Base-by-base conservation (phyloP, 805 yeast species). In the Candida methanosorbosa region DNA sequence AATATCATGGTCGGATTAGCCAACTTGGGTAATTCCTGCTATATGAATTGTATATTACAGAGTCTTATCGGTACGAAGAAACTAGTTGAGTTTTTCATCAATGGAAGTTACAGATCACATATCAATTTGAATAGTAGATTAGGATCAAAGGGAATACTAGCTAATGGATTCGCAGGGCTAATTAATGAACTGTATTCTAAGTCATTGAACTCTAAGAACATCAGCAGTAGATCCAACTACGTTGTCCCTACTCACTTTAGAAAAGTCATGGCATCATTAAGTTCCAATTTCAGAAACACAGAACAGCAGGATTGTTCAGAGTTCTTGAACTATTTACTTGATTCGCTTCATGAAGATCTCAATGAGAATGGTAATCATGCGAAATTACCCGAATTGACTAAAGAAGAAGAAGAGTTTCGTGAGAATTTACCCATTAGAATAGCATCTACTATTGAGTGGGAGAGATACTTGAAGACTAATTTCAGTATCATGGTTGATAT, bases 381-480 rank as follows among this genome's bases (percentile, higher is more conserved):
- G 2, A 65, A 75, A 26, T 49, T 64, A 25, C 67, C 72, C 13
- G 86, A 78, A 43, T 68, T 82, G 39, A 72, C 78, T 12, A 77
- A 73, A 33, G 78, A 72, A 34, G 92, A 87, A 41, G 96, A 87
- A 50, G 63, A 64, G 25, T 60, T 68, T 13, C 64, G 96, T 29
- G 97, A 88, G 50, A 57, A 58, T 19, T 57, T 85, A 48, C 81
- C 94, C 0, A 67, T 86, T 2, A 66, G 95, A 38, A 64, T 82
- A 18, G 96, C 95, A 0, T 78, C 95, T 0, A 73, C 92, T 0
- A 74, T 86, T 33, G 96, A 88, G 52, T 88, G 97, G 97, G 95
- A 84, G 49, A 63, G 94, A 38, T 86, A 86, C 52, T 61, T 85
- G 36, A 78, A 76, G 38, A 70, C 83, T 16, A 86, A 88, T 51